Base-by-base conservation (phyloP, 495 filamentous ascomycete species). In the Aspergillus sclerotiicarbonarius region DNA sequence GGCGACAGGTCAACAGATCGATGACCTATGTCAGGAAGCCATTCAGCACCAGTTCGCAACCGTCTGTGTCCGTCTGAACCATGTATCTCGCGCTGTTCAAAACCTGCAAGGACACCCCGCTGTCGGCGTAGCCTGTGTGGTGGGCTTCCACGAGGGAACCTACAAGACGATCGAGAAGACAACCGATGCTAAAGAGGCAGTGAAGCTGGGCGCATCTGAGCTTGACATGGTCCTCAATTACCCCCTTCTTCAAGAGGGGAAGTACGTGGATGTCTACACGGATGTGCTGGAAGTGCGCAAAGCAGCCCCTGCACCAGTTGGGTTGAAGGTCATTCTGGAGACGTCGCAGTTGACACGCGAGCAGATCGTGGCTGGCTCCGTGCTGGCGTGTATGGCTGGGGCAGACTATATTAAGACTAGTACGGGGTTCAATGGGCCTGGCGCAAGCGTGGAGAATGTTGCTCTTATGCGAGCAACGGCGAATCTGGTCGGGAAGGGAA, bases 391-490 rank as follows among this genome's bases (percentile, higher is more conserved):
- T 19, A 74, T 81, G 51, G 86, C 87, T 25, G 80, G 78, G 6
- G 87, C 82, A 35, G 80, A 85, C 59, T 89, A 80, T 54, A 80
- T 90, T 47, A 90, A 90, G 71, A 89, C 87, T 10, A 86, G 83
- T 50, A 89, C 87, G 5, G 87, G 87, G 3, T 88, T 88, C 68
- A 76, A 77, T 57, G 87, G 86, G 4, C 72, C 72, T 15, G 84
- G 84, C 9, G 87, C 87, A 25, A 78, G 68, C 31, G 65, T 75
- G 6, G 76, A 81, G 45, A 68, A 84, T 66, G 84, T 90, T 20
- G 65, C 68, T 30, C 63, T 85, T 19, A 90, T 90, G 87, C 74
- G 73, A 37, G 68, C 67, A 29, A 72, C 76, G 8, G 66, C 66
- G 8, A 60, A 71, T 44, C 3, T 59, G n/a, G 68, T 79, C n/a